Evolutionary conservation across 148 eudicot genomes (phyloP), one percentile per base, ranked within the genome.

Genomic region (Rhododendron simsii): DNA sequence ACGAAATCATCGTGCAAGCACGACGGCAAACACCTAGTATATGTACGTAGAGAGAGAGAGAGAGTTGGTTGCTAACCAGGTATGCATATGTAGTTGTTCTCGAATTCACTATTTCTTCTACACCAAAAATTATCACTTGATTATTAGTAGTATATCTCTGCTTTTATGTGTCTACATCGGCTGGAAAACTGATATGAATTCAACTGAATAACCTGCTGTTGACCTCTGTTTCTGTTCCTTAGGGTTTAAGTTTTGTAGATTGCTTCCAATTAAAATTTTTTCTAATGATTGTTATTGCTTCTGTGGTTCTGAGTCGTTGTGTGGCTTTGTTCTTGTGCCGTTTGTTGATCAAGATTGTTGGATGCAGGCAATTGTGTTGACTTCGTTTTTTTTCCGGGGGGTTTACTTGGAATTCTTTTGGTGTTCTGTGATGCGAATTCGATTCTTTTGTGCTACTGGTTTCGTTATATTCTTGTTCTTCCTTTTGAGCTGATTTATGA

Each of bases 31-130:
- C n/a, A n/a, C n/a, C n/a, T n/a, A n/a, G n/a, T n/a, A n/a, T n/a
- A n/a, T n/a, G n/a, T n/a, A n/a, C n/a, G n/a, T n/a, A 33, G 20
- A 33, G 45, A 35, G 44, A 44, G 69, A 82, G 85, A 77, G 50
- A 82, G 83, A 35, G 65, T 80, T 30, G 39, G 18, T 81, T 85
- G 63, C 44, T 45, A 28, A 48, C 23, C 74, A 50, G 85, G 87
- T 84, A 85, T 35, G 78, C 14, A 37, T 35, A 79, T 81, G 78
- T 81, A 83, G 78, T 76, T 39, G n/a, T 30, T 71, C 20, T 71
- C 33, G 76, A 30, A 71, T 71, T 71, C 76, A 71, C 39, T 71
- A 28, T 30, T 30, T 30, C 1, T 69, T 10, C 37, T 69, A 69
- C 30, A 12, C 75, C 75, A 0, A 57, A 13, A 26, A 69, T 12